Base-by-base conservation (phyloP, 805 yeast species). In the Ascoidea tarda region DNA sequence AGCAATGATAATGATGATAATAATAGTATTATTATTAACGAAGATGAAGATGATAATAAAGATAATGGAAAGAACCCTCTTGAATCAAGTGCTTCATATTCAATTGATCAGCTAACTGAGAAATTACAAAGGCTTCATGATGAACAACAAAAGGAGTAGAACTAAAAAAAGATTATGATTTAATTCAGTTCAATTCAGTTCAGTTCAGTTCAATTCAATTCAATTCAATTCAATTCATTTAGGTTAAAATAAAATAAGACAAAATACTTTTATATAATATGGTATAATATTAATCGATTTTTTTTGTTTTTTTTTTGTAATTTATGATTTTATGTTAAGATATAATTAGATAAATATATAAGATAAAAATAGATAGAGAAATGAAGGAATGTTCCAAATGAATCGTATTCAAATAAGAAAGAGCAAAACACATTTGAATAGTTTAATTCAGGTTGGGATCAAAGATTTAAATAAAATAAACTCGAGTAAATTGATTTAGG, bases 321-420 rank as follows among this genome's bases (percentile, higher is more conserved):
- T 8, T 12, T 28, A 16, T 47, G n/a, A 16, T 21, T 47, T n/a
- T 8, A 47, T 31, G 32, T 6, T 21, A 47, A 31, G 14, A 46
- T 8, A 46, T 8, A 47, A 2, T 12, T 32, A 32, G 32, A 16
- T 21, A 8, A 21, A 21, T 21, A 21, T 21, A 47, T 31, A 2
- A 6, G 6, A 16, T 28, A 47, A 47, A 28, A 10, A 21, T 21
- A 21, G 28, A 49, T 42, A 49, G 16, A 14, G 32, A 16, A 52
- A 51, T 8, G 52, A 50, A 42, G 51, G 58, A 51, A 33, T 55
- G 21, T 28, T 54, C 14, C 28, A 50, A n/a, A 31, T 46, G 44
- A 33, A 55, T 10, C 38, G 16, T 46, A 33, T 33, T 31, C 49
- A 47, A 33, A 28, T 47, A 47, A 47, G 49, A 47, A 2, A 28